Evolutionary conservation across 257 asterid genomes (phyloP).

Genomic region (Thymus mandschuricus): DNA sequence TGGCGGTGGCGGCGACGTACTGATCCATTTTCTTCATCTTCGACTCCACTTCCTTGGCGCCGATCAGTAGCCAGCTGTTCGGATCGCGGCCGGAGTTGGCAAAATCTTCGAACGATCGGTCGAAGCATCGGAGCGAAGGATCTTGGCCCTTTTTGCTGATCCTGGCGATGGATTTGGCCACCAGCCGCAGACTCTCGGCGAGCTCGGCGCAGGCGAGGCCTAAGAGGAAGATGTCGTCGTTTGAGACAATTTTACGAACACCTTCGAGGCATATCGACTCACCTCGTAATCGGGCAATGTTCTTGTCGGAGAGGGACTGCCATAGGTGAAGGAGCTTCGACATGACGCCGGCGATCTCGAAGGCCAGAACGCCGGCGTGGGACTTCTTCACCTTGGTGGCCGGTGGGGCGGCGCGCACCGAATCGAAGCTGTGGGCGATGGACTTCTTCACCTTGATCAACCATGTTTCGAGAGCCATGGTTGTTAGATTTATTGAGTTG

Average conservation of each 20-base stretch:
- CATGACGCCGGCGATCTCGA: constrained; percentile 80
- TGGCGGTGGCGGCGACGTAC: constrained; percentile 50
- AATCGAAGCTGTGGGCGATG: constrained; percentile 52
- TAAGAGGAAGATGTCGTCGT: constrained; percentile 71
- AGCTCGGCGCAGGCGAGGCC: constrained; percentile 85
- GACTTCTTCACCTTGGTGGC: constrained; percentile 57
- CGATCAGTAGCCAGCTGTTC: constrained; percentile 51
- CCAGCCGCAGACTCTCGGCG: constrained; percentile 60
- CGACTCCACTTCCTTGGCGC: constrained; percentile 59
- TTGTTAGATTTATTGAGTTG: not conserved
- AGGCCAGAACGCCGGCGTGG: constrained; percentile 72
- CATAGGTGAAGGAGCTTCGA: constrained; percentile 91
- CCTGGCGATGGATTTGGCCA: constrained; percentile 61
- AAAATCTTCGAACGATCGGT: constrained; percentile 59
- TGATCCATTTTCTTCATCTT: constrained; percentile 67
- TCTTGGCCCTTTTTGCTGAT: constrained; percentile 68
- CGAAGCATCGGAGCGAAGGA: constrained; percentile 60
- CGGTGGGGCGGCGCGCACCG: constrained; percentile 47
- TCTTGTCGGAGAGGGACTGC: constrained; percentile 73
- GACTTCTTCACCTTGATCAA: constrained; percentile 65
- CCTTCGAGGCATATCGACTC: constrained; percentile 77
- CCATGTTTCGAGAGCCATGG: constrained; percentile 78
- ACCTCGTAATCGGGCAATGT: constrained; percentile 52
- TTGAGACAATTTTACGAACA: constrained; percentile 84
- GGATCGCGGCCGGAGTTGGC: constrained; percentile 74